Conservation (phyloP, 148 eudicot species). For the Nyssa sinensis region DNA sequence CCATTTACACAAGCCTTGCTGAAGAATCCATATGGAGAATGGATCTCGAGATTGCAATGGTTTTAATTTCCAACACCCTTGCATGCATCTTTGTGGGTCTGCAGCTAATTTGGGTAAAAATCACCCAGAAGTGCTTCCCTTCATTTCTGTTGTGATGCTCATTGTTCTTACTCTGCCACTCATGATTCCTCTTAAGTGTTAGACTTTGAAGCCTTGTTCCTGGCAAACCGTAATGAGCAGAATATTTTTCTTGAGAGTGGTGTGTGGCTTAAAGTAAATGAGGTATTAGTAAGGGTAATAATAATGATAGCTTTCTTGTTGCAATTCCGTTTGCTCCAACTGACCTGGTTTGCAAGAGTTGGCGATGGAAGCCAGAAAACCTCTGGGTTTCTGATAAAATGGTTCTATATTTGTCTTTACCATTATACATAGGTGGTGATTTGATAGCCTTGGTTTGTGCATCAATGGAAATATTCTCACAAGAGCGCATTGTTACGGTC, state of each 20-base stretch:
- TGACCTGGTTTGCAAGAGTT: constrained; percentile 70
- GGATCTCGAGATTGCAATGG: constrained; percentile 86
- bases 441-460: constrained; percentile 61
- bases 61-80: constrained; percentile 78
- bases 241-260: constrained; percentile 58
- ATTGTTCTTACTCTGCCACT: constrained; percentile 65
- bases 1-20: constrained; percentile 52
- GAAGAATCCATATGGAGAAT: constrained; percentile 67
- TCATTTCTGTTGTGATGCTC: constrained; percentile 73
- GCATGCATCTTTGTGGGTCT: constrained; percentile 66
- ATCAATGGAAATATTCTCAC: constrained; percentile 38
- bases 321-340: constrained; percentile 76
- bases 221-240: constrained; percentile 40
- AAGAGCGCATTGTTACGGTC: background rate
- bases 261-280: constrained; percentile 90
- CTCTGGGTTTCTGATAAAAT: constrained; percentile 66
- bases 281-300: constrained; percentile 80
- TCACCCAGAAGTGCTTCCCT: constrained; percentile 60
- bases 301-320: constrained; percentile 90
- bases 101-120: constrained; percentile 71
- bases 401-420: constrained; percentile 51
- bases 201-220: constrained; percentile 81
- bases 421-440: constrained; percentile 57
- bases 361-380: constrained; percentile 34
- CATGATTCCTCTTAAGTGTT: constrained; percentile 73